Evolutionary conservation across 345 rosid species (phyloP), one percentile per base, ranked within the genome.

Genomic region (Mangifera indica): DNA sequence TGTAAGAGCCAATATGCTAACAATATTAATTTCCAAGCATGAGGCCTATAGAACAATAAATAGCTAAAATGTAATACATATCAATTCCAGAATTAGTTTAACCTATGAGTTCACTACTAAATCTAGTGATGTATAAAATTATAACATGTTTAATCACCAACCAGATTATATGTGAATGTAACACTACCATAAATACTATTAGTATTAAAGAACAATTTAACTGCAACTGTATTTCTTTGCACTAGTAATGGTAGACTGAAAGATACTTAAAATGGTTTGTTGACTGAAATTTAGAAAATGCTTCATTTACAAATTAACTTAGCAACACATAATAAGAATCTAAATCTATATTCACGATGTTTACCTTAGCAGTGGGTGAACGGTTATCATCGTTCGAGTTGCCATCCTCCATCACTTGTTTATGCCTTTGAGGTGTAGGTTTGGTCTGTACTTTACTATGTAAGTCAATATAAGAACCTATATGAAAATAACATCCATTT

Each of bases 291-390:
- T 2, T 10, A 34, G 42, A 37, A 37, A 37, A 37, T 11, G 42
- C 65, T 34, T 49, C 7, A 3, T 15, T 5, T 17, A 2, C 42
- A 61, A 2, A 59, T 59, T 15, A 32, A 2, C 18, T 59, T 18
- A 61, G 37, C 25, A 62, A 40, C 2, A 40, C 29, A 63, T 10
- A 14, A 37, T 12, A 48, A 29, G 21, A 24, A 48, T 25, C 40
- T 3, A 12, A 6, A 32, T 10, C 40, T 51, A 29, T n/a, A 13
- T 15, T 46, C 14, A 34, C 0, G 52, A 25, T 7, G 66, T 63
- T 72, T 72, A 83, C 89, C 85, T 72, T 20, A 18, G 84, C 81
- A n/a, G 89, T 79, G 44, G 66, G 75, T 8, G 77, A 72, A 57
- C 77, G 51, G 55, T 71, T 75, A 24, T 79, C 82, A 10, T 71